Evolutionary conservation across 2,329 filamentous ascomycete genomes (phyloP).

Genomic region (Coniochaeta pulveracea): DNA sequence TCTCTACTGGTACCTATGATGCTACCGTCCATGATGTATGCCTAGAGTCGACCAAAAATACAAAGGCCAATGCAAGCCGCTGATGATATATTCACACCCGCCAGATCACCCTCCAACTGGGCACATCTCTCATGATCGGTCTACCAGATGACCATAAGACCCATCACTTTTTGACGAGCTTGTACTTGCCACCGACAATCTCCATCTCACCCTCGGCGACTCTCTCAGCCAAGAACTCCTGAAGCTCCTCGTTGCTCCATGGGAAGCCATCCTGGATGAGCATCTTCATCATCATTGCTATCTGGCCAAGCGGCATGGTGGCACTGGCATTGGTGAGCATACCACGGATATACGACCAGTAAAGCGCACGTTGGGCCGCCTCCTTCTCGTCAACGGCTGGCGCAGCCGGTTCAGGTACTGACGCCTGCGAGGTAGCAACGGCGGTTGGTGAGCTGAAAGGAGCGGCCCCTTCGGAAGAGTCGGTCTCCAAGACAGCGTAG

Average conservation of each 20-base stretch:
- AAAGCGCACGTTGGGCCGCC: slow-evolving; percentile 50
- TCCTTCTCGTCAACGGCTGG: slow-evolving; percentile 50
- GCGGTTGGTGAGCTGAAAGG: not conserved
- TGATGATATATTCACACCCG: too few species aligned
- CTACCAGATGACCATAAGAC: too few species aligned
- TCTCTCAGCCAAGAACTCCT: slow-evolving; percentile 69
- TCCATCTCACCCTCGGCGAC: slow-evolving; percentile 62
- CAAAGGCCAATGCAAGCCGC: too few species aligned
- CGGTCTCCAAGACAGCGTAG: slow-evolving; percentile 58
- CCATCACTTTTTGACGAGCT: slow-evolving; percentile 43
- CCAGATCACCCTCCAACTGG: too few species aligned
- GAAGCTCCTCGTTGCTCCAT: slow-evolving; percentile 80
- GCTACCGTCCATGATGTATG: too few species aligned
- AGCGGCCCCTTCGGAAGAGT: slow-evolving; percentile 17
- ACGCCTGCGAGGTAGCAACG: too few species aligned
- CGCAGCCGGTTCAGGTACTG: too few species aligned
- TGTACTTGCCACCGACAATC: slow-evolving; percentile 59
- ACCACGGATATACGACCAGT: slow-evolving; percentile 84
- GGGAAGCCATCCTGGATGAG: slow-evolving; percentile 78
- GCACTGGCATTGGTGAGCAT: slow-evolving; percentile 89
- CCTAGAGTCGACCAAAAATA: too few species aligned
- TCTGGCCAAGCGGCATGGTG: slow-evolving; percentile 67
- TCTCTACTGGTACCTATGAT: too few species aligned
- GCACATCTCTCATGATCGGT: too few species aligned
- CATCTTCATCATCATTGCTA: slow-evolving; percentile 93